Base-by-base conservation (phyloP, 1,284 basidiomycete genomes). In the Earliella scabrosa region DNA sequence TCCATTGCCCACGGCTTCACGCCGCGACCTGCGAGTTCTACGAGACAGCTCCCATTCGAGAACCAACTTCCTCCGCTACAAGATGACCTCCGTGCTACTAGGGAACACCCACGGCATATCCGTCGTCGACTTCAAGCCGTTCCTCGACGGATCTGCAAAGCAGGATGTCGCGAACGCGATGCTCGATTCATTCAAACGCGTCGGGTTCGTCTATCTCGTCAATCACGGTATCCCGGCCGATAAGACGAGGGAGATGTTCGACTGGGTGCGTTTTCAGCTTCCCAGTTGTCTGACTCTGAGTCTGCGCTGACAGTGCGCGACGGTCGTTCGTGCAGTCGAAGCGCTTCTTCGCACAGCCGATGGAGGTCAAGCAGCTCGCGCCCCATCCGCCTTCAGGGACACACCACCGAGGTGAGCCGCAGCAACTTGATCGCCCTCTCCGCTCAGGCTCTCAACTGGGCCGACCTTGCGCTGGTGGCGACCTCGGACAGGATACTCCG, bases 331-430 rank as follows among this genome's bases (percentile, higher is more conserved):
- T 38, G 1, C 54, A 83, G 80, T 80, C 80, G 2, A 78, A 77
- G 59, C 69, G 66, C 20, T 81, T 87, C 68, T 87, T 87, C 58
- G 72, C 73, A 1, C 74, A 78, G 4, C 78, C 84, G 0, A 59
- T 73, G 50, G 80, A 83, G 34, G 68, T 70, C 27, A 87, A 87
- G 65, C 71, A 76, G 66, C 74, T 82, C 6, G 83, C 83, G 0
- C 82, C 83, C 20, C 83, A 86, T 63, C 83, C 83, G 6, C 70
- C 75, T 2, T 79, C 78, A 11, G 84, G 82, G 2, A 72, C 74
- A 11, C 81, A 80, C 58, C 81, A 81, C 64, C 73, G 83, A 66
- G 84, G 83, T 73, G 68, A 49, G 53, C 60, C n/a, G n/a, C n/a
- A n/a, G n/a, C n/a, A 13, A n/a, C 44, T n/a, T 16, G 32, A 16